Base-by-base conservation (phyloP, 768 basidiomycete species). In the Polyporus arcularius region DNA sequence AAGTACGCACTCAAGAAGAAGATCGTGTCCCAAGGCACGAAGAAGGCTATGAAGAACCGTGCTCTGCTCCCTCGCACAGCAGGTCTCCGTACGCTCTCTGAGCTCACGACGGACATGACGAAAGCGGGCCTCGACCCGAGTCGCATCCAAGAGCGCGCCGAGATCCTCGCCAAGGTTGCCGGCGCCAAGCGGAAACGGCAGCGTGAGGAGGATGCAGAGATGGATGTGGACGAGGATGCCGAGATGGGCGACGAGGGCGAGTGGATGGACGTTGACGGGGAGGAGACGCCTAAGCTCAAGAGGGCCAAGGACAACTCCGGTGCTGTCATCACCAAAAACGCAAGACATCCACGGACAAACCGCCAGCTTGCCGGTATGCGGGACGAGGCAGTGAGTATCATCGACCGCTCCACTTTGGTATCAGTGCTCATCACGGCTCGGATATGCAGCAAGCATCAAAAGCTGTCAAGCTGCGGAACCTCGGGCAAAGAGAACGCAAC, bases 71-170 rank as follows among this genome's bases (percentile, higher is more conserved):
- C 83, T 45, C 90, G 87, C 70, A 96, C 85, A 77, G 79, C 88
- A 71, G 75, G 91, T 75, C 78, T 85, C 57, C 80, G 86, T 52
- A 78, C 85, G 74, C 71, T 90, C 70, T 75, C 77, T 41, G 93
- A 96, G 72, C 85, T 98, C 67, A 87, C 92, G 28, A 75, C 81
- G 11, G 89, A 86, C 71, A 75, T 98, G 73, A 90, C 89, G n/a
- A 86, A 86, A 67, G 92, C 92, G 15, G 97, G 97, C 0, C 82
- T 92, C 65, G 92, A 99, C 72, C 90, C 97, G 4, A 89, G 88
- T 65, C 83, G 83, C 52, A 87, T 99, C 67, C 84, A 94, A 73
- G 92, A 92, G 62, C 88, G 96, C n/a, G 97, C 95, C 6, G 82
- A 82, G 68, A 80, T 88, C 70, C 74, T 98, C 46, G 92, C 90